Evolutionary conservation across 495 filamentous ascomycete genomes (phyloP), one percentile per base, ranked within the genome.

Genomic region (Penicillium lagena): DNA sequence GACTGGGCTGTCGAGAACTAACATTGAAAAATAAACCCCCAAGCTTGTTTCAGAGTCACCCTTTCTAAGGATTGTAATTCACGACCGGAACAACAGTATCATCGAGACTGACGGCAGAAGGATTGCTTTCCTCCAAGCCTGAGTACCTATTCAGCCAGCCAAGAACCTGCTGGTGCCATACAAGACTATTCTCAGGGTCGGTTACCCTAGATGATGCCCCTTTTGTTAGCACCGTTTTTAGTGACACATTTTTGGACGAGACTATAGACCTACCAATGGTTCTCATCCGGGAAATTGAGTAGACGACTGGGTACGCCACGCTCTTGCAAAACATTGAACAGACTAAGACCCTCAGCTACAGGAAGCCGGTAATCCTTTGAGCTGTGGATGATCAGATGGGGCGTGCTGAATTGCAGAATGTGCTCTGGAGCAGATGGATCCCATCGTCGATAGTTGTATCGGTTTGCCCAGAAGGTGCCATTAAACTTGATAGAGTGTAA

Each of bases 301-400:
- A 77, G 67, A 1, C 64, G 56, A 56, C 86, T 91, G 15, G 83
- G 81, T 1, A 76, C 63, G 12, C 71, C 72, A 5, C 62, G 60
- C 31, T 64, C 59, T 45, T 76, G 72, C 28, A 75, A 53, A 7
- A 73, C 59, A 49, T 78, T 76, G 55, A 75, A 78, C 12, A 71
- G 43, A 34, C 50, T 47, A 10, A 75, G 48, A 1, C 73, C 72
- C 35, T 73, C 68, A 7, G 64, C 55, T 4, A 72, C 58, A 9
- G 69, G 56, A 12, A 73, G 56, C 17, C 71, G 64, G 48, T 65
- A 72, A 40, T 77, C 73, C 32, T 59, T 44, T 2, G 65, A 60
- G 41, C 57, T 73, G 49, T 77, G 71, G 45, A 77, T 56, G 13
- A 77, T 51, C 29, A 76, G 63, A n/a, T 67, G 64, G 3, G 73